Evolutionary conservation across 805 yeast species (phyloP), one percentile per base, ranked within the genome.

Genomic region (Pichia exigua): DNA sequence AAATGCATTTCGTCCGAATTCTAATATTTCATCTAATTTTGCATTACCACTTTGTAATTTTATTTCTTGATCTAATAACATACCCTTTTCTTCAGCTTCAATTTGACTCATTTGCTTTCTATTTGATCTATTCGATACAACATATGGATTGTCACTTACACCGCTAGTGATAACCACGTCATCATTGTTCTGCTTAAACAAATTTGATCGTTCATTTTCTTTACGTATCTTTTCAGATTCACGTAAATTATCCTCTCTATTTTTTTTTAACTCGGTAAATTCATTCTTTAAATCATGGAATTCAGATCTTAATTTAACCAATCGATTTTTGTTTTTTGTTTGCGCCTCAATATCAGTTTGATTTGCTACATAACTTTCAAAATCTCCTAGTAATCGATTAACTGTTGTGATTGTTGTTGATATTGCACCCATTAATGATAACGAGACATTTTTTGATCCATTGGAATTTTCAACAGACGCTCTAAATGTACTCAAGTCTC

Each of bases 1-100:
- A 57, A 89, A 79, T 2, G 96, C 88, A 46, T 78, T 77, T 54
- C 85, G 80, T 2, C 97, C 98, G 84, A 88, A 85, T 61, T 87
- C 97, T 43, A 94, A 66, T 42, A 94, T 88, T 57, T 87, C 89
- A 64, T 94, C 99, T 54, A 94, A 71, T 64, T 88, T 96, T 50
- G 82, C 82, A 42, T 86, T 82, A 0, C 96, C 90, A 51, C 87
- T 73, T 32, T 76, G 75, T 39, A 86, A 69, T 38, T 47, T 50
- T 9, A 79, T 76, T 44, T 78, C 77, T 44, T 75, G 76, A 61
- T 94, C 98, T 56, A 83, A 79, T 55, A 76, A 72, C 51, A 87
- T 68, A 0, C 95, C 95, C 47, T 83, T 83, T 54, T 73, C 76
- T 61, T 80, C 65, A 30, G 62, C 64, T 21, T 59, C 63, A 45